These are phyloP conservation scores for Cystobasidium sp. DNA, from an alignment of 1,284 basidiomycete genomes.

Conservation along the genomic window DNA sequence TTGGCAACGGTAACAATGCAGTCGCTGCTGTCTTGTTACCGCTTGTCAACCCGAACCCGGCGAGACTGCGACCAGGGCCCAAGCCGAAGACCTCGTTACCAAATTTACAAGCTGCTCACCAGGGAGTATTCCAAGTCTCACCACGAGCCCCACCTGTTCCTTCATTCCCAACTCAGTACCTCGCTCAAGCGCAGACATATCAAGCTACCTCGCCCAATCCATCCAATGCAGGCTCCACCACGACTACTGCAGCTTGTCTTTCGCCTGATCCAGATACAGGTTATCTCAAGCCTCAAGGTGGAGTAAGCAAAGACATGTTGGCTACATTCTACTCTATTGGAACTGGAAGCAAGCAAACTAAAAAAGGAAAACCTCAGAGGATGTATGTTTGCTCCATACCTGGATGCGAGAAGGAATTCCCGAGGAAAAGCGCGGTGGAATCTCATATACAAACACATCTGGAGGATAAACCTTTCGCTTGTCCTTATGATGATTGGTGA, in stretches of 20 bases:
- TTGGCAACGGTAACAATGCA: not conserved
- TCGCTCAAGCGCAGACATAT: not conserved
- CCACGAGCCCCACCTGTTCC: constrained; percentile 40
- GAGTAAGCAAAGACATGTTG: constrained; percentile 37
- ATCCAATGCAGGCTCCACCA: not conserved
- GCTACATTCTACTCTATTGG: constrained; percentile 35
- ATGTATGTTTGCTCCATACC: constrained; percentile 59
- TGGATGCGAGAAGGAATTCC: constrained; percentile 59
- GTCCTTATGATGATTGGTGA: constrained; percentile 57
- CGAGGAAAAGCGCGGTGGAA: constrained; percentile 60
- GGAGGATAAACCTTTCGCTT: constrained; percentile 61
- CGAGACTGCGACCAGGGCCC: constrained; percentile 30
- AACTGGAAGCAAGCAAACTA: constrained; percentile 33
- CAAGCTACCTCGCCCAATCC: constrained; percentile 15
- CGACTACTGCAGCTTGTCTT: constrained; percentile 9
- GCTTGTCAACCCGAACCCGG: constrained; percentile 31
- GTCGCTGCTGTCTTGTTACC: constrained; percentile 13
- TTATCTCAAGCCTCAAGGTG: constrained; percentile 20
- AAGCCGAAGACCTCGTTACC: constrained; percentile 41
- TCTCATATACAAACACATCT: constrained; percentile 61
- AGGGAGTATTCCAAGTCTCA: constrained; percentile 35
- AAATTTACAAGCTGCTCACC: constrained; percentile 37
- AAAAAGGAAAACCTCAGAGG: constrained; percentile 43
- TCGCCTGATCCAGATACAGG: constrained; percentile 33
- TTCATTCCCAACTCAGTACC: constrained; percentile 23